These are phyloP conservation scores for Elaeagnus macrophylla DNA, from an alignment of 306 rosid genomes.

Conservation along the genomic window DNA sequence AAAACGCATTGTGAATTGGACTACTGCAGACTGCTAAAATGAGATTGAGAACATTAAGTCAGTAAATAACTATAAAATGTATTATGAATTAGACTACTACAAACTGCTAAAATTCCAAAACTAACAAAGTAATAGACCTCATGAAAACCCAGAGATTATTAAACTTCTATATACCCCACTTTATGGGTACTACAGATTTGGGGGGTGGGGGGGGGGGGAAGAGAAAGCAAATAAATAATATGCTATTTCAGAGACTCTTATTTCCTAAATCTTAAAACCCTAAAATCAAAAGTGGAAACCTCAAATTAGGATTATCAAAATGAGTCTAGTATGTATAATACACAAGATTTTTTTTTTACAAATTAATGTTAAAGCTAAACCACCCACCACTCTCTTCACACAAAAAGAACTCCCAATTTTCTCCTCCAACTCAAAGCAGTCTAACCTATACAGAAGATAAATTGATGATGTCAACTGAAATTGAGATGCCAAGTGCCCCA, in stretches of 20 bases:
- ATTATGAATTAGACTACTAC: too few relatives aligned
- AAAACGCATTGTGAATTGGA: neutral
- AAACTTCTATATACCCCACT: too few relatives aligned
- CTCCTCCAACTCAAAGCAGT: neutral
- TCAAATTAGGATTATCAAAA: too few relatives aligned
- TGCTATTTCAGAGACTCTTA: too few relatives aligned
- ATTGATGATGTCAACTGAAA: conserved; percentile 1
- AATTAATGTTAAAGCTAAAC: conserved; percentile 9
- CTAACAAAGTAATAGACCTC: too few relatives aligned
- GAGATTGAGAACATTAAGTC: neutral
- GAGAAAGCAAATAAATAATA: too few relatives aligned
- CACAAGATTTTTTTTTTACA: neutral
- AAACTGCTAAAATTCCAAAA: too few relatives aligned
- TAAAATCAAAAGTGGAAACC: neutral
- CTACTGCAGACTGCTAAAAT: neutral
- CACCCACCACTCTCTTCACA: conserved; percentile 8
- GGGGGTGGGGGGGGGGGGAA: too few relatives aligned
- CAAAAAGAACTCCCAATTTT: neutral
- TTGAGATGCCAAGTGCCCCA: neutral
- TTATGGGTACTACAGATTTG: too few relatives aligned
- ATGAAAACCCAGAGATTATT: too few relatives aligned
- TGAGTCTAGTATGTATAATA: neutral
- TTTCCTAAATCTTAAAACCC: too few relatives aligned
- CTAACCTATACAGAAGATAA: neutral
- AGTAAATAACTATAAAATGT: neutral